A percentile compares a stretch with the other conserved stretches of the same genome.
phyloP scores from a whole-genome alignment of 805 yeast species.

The Wickerhamiella lipophila region DNA sequence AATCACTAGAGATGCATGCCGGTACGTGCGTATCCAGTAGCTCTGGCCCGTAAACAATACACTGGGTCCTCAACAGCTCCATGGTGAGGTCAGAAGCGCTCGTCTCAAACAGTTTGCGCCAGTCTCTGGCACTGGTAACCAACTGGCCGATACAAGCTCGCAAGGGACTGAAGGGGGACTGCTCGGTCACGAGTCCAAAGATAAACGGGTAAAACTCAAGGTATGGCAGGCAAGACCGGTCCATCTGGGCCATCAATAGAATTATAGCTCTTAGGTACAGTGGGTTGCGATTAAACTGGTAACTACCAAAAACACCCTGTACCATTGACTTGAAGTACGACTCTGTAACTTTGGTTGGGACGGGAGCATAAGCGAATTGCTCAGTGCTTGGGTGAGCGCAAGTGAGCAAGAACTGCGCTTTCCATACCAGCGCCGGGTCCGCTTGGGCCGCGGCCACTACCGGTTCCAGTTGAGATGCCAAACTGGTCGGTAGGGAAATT shows the following conservation, averaged over 20 bases:
- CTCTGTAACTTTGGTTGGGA: background rate
- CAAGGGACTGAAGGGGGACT: slow-evolving; percentile 8
- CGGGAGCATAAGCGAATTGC: background rate
- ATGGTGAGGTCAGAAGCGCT: background rate
- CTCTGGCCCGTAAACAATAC: background rate
- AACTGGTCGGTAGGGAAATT: background rate
- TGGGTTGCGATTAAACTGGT: background rate
- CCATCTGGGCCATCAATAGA: background rate
- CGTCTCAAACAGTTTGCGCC: slow-evolving; percentile 4
- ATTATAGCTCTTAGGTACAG: background rate
- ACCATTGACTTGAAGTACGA: background rate
- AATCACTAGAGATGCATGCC: background rate
- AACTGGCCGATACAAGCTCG: background rate
- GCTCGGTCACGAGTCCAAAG: background rate
- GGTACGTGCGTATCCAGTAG: background rate
- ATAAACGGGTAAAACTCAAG: slow-evolving; percentile 4
- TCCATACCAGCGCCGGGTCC: background rate
- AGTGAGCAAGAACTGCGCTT: background rate
- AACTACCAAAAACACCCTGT: background rate
- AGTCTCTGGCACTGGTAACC: background rate
- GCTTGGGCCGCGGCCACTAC: background rate
- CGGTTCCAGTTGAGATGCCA: background rate
- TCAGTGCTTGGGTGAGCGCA: background rate
- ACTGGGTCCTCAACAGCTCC: background rate
- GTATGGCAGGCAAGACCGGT: background rate